Evolutionary conservation across 371 early-diverging fungal species (phyloP).

Genomic region (Thermomucor indicae-seudaticae): DNA sequence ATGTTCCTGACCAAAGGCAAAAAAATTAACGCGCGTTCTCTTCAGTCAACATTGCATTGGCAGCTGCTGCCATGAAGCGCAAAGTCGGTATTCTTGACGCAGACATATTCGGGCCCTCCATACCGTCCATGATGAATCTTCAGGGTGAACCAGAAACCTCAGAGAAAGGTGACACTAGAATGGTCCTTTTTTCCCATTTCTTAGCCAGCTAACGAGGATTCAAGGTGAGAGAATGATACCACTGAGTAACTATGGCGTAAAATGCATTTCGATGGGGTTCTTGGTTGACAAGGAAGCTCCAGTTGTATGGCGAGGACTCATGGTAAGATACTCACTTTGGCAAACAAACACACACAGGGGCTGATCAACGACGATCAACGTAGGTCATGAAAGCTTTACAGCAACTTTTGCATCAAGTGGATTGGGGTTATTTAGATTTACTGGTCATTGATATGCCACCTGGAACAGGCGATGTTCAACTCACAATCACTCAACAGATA

Average conservation of each 20-base stretch:
- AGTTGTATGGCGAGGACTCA: constrained; percentile 90
- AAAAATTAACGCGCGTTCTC: neutral
- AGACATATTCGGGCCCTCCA: constrained; percentile 89
- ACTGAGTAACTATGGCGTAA: constrained; percentile 76
- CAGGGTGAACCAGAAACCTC: constrained; percentile 66
- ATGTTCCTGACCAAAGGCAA: neutral
- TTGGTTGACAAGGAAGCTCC: constrained; percentile 72
- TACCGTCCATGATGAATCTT: constrained; percentile 83
- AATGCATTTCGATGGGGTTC: constrained; percentile 93
- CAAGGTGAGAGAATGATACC: constrained; percentile 64
- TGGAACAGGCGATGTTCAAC: constrained; percentile 88
- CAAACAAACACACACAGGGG: neutral
- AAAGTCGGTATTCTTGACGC: constrained; percentile 85
- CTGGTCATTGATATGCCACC: constrained; percentile 92
- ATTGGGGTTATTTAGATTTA: constrained; percentile 77
- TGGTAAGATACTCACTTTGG: too few relatives aligned
- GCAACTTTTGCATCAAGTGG: constrained; percentile 80
- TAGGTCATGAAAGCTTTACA: constrained; percentile 90
- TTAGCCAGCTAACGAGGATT: neutral
- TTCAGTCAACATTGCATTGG: constrained; percentile 83
- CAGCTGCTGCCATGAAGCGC: constrained; percentile 57
- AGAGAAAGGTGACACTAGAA: constrained; percentile 43
- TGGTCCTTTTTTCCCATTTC: neutral
- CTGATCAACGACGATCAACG: neutral
- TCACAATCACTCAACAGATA: constrained; percentile 82